A percentile compares a stretch with the other conserved stretches of the same genome.
Evolutionary conservation across 73 alveolate genomes (phyloP).

Genomic region (Stentor roeselii): DNA sequence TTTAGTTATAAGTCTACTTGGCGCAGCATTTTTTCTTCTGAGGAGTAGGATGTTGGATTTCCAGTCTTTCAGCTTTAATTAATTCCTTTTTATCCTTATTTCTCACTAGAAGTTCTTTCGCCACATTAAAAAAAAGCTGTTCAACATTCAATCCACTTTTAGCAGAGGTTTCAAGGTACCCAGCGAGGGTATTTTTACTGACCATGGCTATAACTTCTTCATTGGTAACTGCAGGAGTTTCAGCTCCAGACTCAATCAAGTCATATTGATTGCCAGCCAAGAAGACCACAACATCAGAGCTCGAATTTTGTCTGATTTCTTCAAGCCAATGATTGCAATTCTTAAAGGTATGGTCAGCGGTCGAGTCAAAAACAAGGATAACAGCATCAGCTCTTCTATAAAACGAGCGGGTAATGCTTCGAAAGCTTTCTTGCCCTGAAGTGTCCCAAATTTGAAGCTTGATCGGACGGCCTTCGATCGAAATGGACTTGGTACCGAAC

Average conservation of each 20-base stretch:
- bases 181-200: conserved; percentile 49
- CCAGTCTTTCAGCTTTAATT: neutral
- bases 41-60: neutral
- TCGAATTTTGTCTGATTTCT: conserved; percentile 73
- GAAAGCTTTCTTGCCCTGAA: conserved; percentile 78
- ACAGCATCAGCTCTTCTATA: conserved; percentile 84
- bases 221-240: conserved; percentile 40
- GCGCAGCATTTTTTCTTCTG: neutral
- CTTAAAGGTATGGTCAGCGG: conserved; percentile 70
- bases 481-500: conserved; percentile 46
- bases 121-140: conserved; percentile 21
- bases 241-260: conserved; percentile 41
- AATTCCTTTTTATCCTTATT: neutral
- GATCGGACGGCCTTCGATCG: conserved; percentile 42
- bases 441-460: conserved; percentile 66
- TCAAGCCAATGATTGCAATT: conserved; percentile 78
- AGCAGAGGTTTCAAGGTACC: conserved; percentile 78
- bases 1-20: no score
- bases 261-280: conserved; percentile 70
- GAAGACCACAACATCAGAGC: conserved; percentile 56
- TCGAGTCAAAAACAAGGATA: conserved; percentile 72
- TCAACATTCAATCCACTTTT: conserved; percentile 65
- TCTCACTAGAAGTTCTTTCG: neutral
- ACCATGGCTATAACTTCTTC: conserved; percentile 52
- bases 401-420: conserved; percentile 71